phyloP scores from a whole-genome alignment of 2,329 filamentous ascomycete genomes.

The Talaromyces sp. region DNA sequence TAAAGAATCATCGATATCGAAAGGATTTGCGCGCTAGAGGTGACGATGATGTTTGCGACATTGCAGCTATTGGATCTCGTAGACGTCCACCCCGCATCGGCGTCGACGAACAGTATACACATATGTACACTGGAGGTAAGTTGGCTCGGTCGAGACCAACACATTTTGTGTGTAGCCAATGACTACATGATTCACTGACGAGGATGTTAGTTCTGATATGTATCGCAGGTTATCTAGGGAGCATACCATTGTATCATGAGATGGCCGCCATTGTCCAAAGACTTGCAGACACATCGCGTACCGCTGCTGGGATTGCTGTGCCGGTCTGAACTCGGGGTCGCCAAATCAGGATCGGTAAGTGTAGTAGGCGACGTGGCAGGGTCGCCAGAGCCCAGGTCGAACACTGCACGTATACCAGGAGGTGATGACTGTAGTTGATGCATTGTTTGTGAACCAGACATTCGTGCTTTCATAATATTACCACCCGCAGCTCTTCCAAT shows the following conservation, averaged over 20 bases:
- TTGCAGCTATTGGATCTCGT: constrained; percentile 28
- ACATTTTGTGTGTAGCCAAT: constrained; percentile 58
- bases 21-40: constrained; percentile 41
- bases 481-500: constrained; percentile 27
- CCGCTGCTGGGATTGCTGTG: constrained; percentile 48
- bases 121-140: constrained; percentile 47
- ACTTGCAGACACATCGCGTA: constrained; percentile 56
- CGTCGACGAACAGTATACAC: constrained; percentile 47
- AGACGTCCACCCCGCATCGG: constrained; percentile 36
- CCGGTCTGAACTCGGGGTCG: constrained; percentile 51
- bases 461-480: constrained; percentile 14
- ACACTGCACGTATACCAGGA: constrained; percentile 32
- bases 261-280: constrained; percentile 49
- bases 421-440: constrained; percentile 42
- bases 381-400: constrained; percentile 35
- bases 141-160: constrained; percentile 49
- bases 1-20: constrained; percentile 29
- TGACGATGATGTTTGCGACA: constrained; percentile 32
- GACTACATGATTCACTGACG: constrained; percentile 54
- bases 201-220: background rate
- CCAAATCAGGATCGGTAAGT: constrained; percentile 46
- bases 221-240: background rate
- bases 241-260: constrained; percentile 56
- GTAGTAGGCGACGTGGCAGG: constrained; percentile 47
- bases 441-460: constrained; percentile 29